Evolutionary conservation across 2,329 filamentous ascomycete genomes (phyloP).

Genomic region (Zymoseptoria brevis): DNA sequence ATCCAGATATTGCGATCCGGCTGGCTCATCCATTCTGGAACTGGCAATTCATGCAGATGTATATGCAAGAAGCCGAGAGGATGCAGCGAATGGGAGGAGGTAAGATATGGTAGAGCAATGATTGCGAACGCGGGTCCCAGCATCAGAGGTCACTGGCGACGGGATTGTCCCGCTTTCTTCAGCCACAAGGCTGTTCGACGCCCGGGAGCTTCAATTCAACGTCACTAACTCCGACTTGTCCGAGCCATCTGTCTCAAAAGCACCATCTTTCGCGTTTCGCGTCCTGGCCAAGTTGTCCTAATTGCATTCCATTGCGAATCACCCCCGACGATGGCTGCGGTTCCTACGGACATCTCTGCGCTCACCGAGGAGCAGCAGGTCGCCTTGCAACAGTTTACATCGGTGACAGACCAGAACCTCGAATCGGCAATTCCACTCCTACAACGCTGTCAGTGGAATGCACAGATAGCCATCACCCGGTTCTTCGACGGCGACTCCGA

Average conservation of each 20-base stretch:
- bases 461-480: constrained; percentile 90
- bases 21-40: constrained; percentile 1
- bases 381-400: constrained; percentile 78
- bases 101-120: not conserved
- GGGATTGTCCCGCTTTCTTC: not conserved
- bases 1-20: not conserved
- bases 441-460: constrained; percentile 88
- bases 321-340: constrained; percentile 30
- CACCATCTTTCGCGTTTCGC: not conserved
- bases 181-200: not conserved
- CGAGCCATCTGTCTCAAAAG: not conserved
- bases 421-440: constrained; percentile 71
- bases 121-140: not conserved
- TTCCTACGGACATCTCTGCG: constrained; percentile 52
- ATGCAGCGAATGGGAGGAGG: not conserved
- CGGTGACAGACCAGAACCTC: constrained; percentile 76
- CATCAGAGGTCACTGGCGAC: not conserved
- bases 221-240: not conserved
- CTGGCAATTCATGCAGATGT: not conserved
- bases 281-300: not conserved
- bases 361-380: constrained; percentile 73
- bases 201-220: not conserved
- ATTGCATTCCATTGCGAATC: not conserved
- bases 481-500: constrained; percentile 98
- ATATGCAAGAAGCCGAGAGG: not conserved